A percentile compares a stretch with the other conserved stretches of the same genome.
Evolutionary conservation across 805 yeast genomes (phyloP).

Genomic region (Saturnispora ahearnii): DNA sequence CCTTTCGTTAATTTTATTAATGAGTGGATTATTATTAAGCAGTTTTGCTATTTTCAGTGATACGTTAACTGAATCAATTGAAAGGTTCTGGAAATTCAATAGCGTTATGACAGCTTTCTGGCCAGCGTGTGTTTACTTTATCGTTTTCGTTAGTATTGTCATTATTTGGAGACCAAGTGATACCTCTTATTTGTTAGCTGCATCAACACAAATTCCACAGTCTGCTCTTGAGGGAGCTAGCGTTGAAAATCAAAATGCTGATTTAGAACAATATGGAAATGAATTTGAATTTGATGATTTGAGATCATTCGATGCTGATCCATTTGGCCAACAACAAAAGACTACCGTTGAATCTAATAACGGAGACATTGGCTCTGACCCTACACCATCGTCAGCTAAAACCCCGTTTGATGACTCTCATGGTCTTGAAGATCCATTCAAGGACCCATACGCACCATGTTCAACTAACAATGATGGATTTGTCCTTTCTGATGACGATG

Average conservation of each 20-base stretch:
- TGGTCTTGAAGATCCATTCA: conserved; percentile 11
- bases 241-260: conserved; percentile 18
- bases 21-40: conserved; percentile 63
- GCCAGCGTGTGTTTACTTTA: conserved; percentile 83
- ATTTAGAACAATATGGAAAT: conserved; percentile 33
- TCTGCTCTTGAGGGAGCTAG: conserved; percentile 33
- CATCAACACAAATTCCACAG: conserved; percentile 81
- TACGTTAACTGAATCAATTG: conserved; percentile 67
- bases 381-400: conserved; percentile 7
- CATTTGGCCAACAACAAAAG: conserved; percentile 20
- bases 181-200: conserved; percentile 89
- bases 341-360: not conserved
- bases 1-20: conserved; percentile 57
- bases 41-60: conserved; percentile 65
- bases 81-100: conserved; percentile 85
- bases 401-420: conserved; percentile 28
- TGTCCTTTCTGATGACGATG: conserved; percentile 26
- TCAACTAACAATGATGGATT: conserved; percentile 19
- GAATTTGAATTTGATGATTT: conserved; percentile 55
- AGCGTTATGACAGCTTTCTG: conserved; percentile 88
- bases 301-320: conserved; percentile 34
- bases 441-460: conserved; percentile 15
- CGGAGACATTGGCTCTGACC: conserved; percentile 1
- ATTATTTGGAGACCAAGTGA: conserved; percentile 97
- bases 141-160: conserved; percentile 75